Base-by-base conservation (phyloP, 345 rosid species). In the Citrus australasica region DNA sequence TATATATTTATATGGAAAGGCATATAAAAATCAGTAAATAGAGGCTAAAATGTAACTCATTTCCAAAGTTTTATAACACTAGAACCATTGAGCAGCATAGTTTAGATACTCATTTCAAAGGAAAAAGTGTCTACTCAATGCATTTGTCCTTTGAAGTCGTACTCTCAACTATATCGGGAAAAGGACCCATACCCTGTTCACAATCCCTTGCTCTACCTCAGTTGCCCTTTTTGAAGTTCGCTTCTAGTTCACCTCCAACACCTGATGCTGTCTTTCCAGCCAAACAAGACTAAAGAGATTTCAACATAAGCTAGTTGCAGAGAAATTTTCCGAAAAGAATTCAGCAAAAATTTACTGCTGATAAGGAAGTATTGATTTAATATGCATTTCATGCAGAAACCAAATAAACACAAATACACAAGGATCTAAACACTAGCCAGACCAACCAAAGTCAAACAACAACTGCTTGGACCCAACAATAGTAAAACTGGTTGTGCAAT, bases 251-350 rank as follows among this genome's bases (percentile, higher is more conserved):
- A 87, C 84, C 87, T 93, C 98, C 33, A 93, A 98, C 83, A 91
- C 98, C 19, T 97, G 95, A 19, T 98, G 92, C 75, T 93, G 98
- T 85, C 98, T 91, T 73, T 95, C 97, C 99, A 92, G 88, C 83
- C 99, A 91, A 81, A 60, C 35, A 24, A 56, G 8, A 75, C 48
- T 60, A n/a, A 32, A 55, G 2, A 53, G 25, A 51, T 8, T 61
- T 72, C 42, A 73, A 25, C n/a, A 46, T 53, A 55, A 4, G 17
- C 27, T 27, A 27, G n/a, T 22, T 59, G 37, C 27, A 42, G 77
- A 2, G 9, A 62, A 60, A 21, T 59, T 9, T 25, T 42, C 48
- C 2, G 9, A 33, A 32, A 48, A 38, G 27, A 38, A 13, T 21
- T 38, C 14, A 11, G 55, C 37, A 35, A 35, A 73, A 7, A 19